Base-by-base conservation (phyloP, 1,139 yeast species). In the Hyphopichia pseudoburtonii region DNA sequence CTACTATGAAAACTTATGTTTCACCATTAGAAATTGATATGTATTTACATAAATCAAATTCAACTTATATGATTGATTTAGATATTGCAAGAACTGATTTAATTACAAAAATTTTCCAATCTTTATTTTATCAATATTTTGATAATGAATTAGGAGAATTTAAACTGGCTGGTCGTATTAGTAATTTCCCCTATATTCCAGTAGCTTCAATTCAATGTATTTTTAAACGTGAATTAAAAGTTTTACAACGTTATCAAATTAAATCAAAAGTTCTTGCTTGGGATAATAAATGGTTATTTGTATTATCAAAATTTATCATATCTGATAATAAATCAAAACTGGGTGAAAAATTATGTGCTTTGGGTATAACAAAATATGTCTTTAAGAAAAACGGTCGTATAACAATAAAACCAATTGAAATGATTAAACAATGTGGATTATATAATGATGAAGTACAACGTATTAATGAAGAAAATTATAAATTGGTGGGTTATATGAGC, bases 211-310 rank as follows among this genome's bases (percentile, higher is more conserved):
- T 86, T 9, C 76, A 76, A 40, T 75, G 86, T 32, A 66, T 76
- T 23, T 90, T 87, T 62, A 73, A 81, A 44, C 77, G 75, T 43
- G 96, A 89, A 54, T 79, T 90, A 53, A 74, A 66, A 47, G 82
- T 90, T 2, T 86, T 82, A 52, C 78, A 76, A 41, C 52, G 54
- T 25, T 90, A 80, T 56, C 51, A 66, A 4, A 68, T 89, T 22
- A 66, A 67, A 30, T 74, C 85, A 2, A 68, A 80, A 36, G 70
- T 90, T 21, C 60, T 86, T 11, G 86, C 95, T 8, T 89, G 96
- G 96, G 94, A 87, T 60, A 67, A 75, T 26, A 89, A 89, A 59
- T 88, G 96, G 96, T 52, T 90, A 12, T 88, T 80, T 56, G 77
- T 86, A 12, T 50, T 86, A 33, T 78, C 86, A 23, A 73, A 78